Conservation (phyloP, 768 basidiomycete species). For the Mycena vulgaris region DNA sequence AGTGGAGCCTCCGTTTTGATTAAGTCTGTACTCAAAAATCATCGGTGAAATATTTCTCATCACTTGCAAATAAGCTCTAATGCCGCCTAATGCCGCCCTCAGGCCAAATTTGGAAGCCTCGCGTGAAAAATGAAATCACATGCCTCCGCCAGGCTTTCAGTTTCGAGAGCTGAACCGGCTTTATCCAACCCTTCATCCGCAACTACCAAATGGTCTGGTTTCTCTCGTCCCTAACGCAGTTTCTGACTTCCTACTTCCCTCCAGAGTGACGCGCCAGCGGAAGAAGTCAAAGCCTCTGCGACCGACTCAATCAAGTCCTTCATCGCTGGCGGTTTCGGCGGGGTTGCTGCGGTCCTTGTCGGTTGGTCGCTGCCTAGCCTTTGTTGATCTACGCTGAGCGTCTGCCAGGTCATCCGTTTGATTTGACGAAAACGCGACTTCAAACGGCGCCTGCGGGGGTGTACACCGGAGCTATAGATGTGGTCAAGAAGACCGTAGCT, state of each 20-base stretch:
- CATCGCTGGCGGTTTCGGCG: conserved; percentile 94
- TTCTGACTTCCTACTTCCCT: neutral
- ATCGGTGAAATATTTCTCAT: too few species aligned
- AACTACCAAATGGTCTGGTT: conserved; percentile 3
- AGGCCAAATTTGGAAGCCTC: neutral
- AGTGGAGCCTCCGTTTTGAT: too few species aligned
- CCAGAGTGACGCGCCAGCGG: conserved; percentile 52
- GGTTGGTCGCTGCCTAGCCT: conserved; percentile 66
- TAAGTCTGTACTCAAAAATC: too few species aligned
- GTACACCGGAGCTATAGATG: conserved; percentile 94
- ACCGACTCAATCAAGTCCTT: conserved; percentile 83
- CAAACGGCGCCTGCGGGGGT: conserved; percentile 92
- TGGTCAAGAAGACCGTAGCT: conserved; percentile 92
- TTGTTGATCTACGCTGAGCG: neutral
- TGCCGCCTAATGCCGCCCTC: conserved; percentile 3
- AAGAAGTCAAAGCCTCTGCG: conserved; percentile 58
- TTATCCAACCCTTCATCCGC: neutral
- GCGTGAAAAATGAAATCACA: conserved; percentile 17
- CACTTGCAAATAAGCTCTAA: too few species aligned
- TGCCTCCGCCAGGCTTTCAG: neutral
- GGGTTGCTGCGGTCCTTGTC: conserved; percentile 88
- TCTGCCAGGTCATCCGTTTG: conserved; percentile 92
- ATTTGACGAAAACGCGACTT: conserved; percentile 95
- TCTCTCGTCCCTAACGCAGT: too few species aligned
- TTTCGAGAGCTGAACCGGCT: neutral